Percentiles rank a stretch among this genome's conserved stretches.
phyloP scores from a whole-genome alignment of 495 filamentous ascomycete genomes.

The Aspergillus carlsbadensis region DNA sequence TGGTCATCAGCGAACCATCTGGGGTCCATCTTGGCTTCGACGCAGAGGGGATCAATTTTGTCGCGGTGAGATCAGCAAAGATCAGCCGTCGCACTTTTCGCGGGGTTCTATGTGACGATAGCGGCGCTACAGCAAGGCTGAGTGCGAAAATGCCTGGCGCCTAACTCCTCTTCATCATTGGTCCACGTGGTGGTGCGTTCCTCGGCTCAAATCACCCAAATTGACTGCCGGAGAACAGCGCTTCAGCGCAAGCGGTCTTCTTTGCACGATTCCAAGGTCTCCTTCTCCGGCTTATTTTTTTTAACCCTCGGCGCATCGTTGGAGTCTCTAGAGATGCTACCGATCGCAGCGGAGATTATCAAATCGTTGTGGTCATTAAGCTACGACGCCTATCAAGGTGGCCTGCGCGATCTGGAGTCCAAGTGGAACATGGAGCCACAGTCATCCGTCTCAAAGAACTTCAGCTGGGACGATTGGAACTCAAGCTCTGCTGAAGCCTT shows the following conservation, averaged over 20 bases:
- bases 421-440: neutral
- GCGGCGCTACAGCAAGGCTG: too few relatives aligned
- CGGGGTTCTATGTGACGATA: too few relatives aligned
- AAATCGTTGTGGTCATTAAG: neutral
- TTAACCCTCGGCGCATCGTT: conserved; percentile 3
- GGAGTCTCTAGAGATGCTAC: neutral
- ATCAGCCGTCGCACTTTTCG: too few relatives aligned
- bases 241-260: conserved; percentile 6
- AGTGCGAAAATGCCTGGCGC: neutral
- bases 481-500: neutral
- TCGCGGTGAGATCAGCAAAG: too few relatives aligned
- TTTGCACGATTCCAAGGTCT: conserved; percentile 5
- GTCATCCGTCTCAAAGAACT: neutral
- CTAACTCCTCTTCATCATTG: conserved; percentile 3
- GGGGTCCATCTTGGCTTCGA: too few relatives aligned
- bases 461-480: too few relatives aligned
- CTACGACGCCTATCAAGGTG: neutral
- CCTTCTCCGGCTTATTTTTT: neutral
- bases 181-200: neutral
- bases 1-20: too few relatives aligned
- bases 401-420: neutral
- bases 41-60: too few relatives aligned
- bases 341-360: neutral
- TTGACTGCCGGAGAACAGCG: too few relatives aligned
- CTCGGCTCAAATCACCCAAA: too few relatives aligned